These are phyloP conservation scores for Trypanosoma brucei DNA, from an alignment of 208 protist species.

Conservation along the genomic window DNA sequence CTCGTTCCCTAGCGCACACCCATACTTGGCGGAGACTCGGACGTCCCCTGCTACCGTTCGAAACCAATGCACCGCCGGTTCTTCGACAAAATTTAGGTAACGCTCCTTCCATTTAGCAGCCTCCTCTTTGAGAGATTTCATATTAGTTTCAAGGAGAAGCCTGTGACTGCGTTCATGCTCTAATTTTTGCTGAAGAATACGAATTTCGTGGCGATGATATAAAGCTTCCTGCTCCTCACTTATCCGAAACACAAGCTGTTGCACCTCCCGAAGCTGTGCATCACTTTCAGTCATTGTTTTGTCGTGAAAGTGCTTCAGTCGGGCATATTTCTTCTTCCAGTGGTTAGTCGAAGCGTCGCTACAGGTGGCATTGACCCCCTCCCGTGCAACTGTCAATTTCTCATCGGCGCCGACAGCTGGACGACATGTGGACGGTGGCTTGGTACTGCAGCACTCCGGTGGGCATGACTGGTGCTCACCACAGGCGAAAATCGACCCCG, in stretches of 20 bases:
- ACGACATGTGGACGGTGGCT: no score
- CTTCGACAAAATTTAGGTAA: constrained; percentile 35
- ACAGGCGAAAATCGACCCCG: no score
- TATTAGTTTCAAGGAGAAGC: constrained; percentile 4
- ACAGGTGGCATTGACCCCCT: not conserved
- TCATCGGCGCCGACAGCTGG: not conserved
- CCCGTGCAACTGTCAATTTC: not conserved
- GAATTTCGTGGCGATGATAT: constrained; percentile 18
- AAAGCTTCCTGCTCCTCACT: constrained; percentile 42
- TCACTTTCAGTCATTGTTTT: constrained; percentile 26
- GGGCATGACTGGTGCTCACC: no score
- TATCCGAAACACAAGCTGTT: constrained; percentile 43
- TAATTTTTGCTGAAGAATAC: constrained; percentile 13
- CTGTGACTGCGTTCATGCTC: constrained; percentile 14
- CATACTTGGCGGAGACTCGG: not conserved
- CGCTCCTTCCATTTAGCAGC: constrained; percentile 40
- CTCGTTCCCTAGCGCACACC: not conserved
- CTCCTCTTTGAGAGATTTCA: constrained; percentile 36
- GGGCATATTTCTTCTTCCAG: constrained; percentile 38
- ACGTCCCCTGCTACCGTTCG: constrained; percentile 4
- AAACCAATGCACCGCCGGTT: not conserved
- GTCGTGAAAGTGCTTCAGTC: constrained; percentile 27
- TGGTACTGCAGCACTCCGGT: no score
- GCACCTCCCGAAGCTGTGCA: constrained; percentile 39
- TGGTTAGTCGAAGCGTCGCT: not conserved